Conservation (phyloP, 2,329 filamentous ascomycete genomes). For the Phaeosphaeriaceae sp. region DNA sequence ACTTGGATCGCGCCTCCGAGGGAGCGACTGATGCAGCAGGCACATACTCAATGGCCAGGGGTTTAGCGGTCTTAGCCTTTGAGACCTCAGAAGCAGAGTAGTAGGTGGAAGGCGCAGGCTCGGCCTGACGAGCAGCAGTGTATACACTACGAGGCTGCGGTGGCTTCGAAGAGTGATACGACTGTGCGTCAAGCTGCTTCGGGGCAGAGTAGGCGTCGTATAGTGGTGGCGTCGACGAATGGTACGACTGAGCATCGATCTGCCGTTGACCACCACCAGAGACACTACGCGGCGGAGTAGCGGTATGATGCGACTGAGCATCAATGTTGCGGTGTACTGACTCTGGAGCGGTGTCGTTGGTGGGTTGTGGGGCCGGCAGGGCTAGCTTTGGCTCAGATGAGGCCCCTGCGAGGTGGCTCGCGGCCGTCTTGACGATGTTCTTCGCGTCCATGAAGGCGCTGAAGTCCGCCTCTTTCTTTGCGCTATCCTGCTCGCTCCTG, state of each 20-base stretch:
- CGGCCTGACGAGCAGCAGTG: conserved; percentile 43
- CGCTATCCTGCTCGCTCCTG: conserved; percentile 63
- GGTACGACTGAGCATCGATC: conserved; percentile 47
- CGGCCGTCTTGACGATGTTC: conserved; percentile 37
- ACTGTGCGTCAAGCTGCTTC: not conserved
- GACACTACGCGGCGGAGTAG: conserved; percentile 28
- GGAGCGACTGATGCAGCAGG: conserved; percentile 41
- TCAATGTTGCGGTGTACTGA: conserved; percentile 49
- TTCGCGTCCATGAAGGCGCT: conserved; percentile 45
- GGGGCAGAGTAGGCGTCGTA: conserved; percentile 20
- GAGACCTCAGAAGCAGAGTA: conserved; percentile 43
- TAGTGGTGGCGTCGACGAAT: conserved; percentile 34
- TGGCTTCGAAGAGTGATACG: not conserved
- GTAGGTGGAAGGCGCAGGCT: conserved; percentile 47
- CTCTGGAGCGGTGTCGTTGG: conserved; percentile 33
- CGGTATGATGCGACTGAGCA: conserved; percentile 44
- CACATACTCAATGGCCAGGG: conserved; percentile 43
- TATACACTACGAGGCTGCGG: not conserved
- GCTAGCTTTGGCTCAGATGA: conserved; percentile 33
- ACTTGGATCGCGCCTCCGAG: conserved; percentile 31
- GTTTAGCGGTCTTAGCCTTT: conserved; percentile 30
- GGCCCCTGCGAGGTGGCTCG: conserved; percentile 38
- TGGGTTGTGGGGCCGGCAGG: conserved; percentile 44
- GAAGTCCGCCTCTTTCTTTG: conserved; percentile 53
- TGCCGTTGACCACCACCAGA: not conserved